Base-by-base conservation (phyloP, 345 rosid genomes). In the Geranium rotundifolium region DNA sequence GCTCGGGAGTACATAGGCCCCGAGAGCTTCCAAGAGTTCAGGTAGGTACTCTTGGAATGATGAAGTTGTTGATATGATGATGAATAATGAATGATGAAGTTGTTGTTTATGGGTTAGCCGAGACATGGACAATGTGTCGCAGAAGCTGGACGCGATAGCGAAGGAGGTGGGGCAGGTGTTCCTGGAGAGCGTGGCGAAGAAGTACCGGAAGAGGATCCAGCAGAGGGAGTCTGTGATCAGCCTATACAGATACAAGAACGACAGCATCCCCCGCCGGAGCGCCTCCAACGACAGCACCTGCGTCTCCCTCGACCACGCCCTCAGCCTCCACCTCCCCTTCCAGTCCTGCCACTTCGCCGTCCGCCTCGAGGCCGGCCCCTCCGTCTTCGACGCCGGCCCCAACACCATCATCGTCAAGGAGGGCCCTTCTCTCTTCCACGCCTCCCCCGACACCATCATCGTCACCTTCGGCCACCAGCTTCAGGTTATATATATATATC, bases 401-500 rank as follows among this genome's bases (percentile, higher is more conserved):
- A 79, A 75, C 58, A 72, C 75, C 23, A 12, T 46, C 52, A 46
- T 46, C 52, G 52, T 46, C 52, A 46, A 46, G 52, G 52, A 46
- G 52, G 52, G 52, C 16, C 52, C 52, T 12, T 46, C 52, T 12
- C 12, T 46, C 16, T 46, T 46, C 52, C 1, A 7, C 16, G 52
- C 52, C 16, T 7, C 15, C 52, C 52, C 52, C 12, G 52, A 46
- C 52, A 46, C 52, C 52, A 69, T 86, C 19, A 72, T 84, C 59
- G 83, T 84, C 73, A 80, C 87, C 17, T 69, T 86, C 29, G 93
- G 86, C 39, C 72, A 78, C 17, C 84, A 71, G 60, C 83, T 82
- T 29, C 77, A 84, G 92, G 89, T 81, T 23, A 23, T n/a, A n/a
- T n/a, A n/a, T n/a, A 23, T 23, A n/a, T 23, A 23, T 2, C 27